Evolutionary conservation across 805 yeast species (phyloP).

Genomic region (Sungouiozyma intestinalis): DNA sequence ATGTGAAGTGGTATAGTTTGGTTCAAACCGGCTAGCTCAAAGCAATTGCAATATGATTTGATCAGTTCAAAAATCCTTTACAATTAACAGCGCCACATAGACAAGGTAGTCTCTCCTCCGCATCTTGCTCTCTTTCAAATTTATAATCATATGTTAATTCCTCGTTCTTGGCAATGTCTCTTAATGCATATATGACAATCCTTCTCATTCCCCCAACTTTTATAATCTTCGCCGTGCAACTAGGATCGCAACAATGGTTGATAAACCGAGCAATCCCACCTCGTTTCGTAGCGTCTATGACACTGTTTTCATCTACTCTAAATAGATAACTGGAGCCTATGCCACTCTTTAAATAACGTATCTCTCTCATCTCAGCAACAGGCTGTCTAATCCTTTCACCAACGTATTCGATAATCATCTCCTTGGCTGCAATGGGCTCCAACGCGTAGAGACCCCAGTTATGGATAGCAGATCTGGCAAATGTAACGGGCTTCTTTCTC

Average conservation of each 20-base stretch:
- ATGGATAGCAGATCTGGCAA: conserved; percentile 93
- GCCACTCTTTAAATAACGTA: conserved; percentile 75
- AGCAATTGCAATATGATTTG: not conserved
- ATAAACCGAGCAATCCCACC: conserved; percentile 97
- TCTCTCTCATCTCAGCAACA: conserved; percentile 87
- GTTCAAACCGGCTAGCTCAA: too few species aligned
- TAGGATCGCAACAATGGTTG: conserved; percentile 95
- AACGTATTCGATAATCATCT: conserved; percentile 96
- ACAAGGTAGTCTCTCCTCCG: conserved; percentile 80
- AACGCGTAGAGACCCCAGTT: conserved; percentile 96
- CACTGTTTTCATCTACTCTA: conserved; percentile 86
- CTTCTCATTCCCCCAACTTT: conserved; percentile 90
- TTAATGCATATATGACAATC: conserved; percentile 85
- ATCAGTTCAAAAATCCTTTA: conserved; percentile 74
- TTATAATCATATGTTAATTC: conserved; percentile 95
- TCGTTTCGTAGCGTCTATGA: conserved; percentile 91
- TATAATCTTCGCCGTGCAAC: conserved; percentile 93
- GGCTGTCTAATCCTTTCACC: conserved; percentile 92
- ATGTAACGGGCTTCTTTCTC: conserved; percentile 88
- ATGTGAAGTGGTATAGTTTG: not conserved
- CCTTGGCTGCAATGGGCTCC: conserved; percentile 91
- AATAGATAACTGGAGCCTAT: conserved; percentile 92
- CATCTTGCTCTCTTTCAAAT: conserved; percentile 84
- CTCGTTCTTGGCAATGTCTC: conserved; percentile 80
- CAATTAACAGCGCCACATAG: conserved; percentile 93